Evolutionary conservation across 306 rosid species (phyloP).

Genomic region (Quercus agrifolia): DNA sequence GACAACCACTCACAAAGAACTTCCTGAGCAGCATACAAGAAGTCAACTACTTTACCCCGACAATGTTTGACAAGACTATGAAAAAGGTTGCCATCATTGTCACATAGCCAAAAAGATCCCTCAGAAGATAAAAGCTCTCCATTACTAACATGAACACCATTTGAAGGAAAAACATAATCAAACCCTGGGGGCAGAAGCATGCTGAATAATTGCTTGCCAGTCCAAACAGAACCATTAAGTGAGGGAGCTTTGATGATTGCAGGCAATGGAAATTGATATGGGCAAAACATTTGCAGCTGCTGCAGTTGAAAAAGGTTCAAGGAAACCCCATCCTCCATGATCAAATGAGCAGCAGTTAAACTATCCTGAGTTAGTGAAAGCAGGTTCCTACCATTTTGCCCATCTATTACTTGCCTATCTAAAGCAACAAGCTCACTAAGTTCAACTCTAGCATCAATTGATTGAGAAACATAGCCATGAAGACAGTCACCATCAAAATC

Average conservation of each 20-base stretch:
- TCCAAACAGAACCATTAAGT: slow-evolving; percentile 49
- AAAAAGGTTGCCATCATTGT: slow-evolving; percentile 52
- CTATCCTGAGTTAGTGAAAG: slow-evolving; percentile 90
- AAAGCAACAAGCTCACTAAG: slow-evolving; percentile 80
- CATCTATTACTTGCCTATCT: slow-evolving; percentile 71
- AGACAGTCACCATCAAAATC: slow-evolving; percentile 99
- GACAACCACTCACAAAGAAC: slow-evolving; percentile 91
- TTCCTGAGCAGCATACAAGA: slow-evolving; percentile 61
- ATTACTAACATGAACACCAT: slow-evolving; percentile 38
- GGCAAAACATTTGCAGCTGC: slow-evolving; percentile 69
- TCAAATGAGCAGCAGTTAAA: slow-evolving; percentile 75
- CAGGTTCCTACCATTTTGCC: slow-evolving; percentile 85
- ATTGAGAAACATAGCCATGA: slow-evolving; percentile 90
- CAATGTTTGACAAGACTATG: slow-evolving; percentile 52
- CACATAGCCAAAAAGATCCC: slow-evolving; percentile 76
- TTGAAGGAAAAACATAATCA: slow-evolving; percentile 48
- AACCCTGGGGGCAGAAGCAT: slow-evolving; percentile 70
- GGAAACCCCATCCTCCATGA: slow-evolving; percentile 55
- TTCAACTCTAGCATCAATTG: slow-evolving; percentile 72
- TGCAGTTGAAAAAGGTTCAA: slow-evolving; percentile 67
- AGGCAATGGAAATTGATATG: slow-evolving; percentile 37
- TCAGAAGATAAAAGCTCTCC: slow-evolving; percentile 82
- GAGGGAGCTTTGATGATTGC: slow-evolving; percentile 61
- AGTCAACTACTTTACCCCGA: slow-evolving; percentile 45
- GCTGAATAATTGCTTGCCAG: slow-evolving; percentile 82